Evolutionary conservation across 306 rosid species (phyloP).

Genomic region (Casuarina equisetifolia): DNA sequence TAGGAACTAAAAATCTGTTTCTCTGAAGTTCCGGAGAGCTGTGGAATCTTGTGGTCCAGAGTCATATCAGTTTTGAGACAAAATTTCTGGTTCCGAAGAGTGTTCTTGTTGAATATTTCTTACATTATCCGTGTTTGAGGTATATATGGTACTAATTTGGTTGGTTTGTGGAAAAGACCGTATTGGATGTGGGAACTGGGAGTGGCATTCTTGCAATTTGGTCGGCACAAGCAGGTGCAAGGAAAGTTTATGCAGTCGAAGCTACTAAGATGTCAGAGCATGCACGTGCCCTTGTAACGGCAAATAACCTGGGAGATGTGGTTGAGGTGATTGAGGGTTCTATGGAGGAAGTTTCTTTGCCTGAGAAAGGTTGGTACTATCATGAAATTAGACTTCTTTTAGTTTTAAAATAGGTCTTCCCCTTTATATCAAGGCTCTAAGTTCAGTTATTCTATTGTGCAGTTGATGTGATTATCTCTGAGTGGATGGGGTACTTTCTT

Average conservation of each 20-base stretch:
- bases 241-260: constrained; percentile 97
- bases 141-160: constrained; percentile 24
- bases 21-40: neutral
- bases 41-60: neutral
- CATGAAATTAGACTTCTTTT: constrained; percentile 6
- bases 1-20: neutral
- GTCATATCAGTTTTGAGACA: neutral
- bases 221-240: constrained; percentile 98
- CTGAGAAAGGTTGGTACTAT: constrained; percentile 79
- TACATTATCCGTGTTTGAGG: constrained; percentile 8
- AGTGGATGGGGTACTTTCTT: constrained; percentile 99
- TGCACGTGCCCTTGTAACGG: constrained; percentile 72
- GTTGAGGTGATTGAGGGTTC: constrained; percentile 94
- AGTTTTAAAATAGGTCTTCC: neutral
- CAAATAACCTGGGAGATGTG: constrained; percentile 63
- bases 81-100: neutral
- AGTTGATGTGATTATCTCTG: constrained; percentile 97
- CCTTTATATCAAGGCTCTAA: neutral
- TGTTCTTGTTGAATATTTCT: neutral
- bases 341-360: constrained; percentile 77
- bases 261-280: constrained; percentile 97
- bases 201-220: constrained; percentile 99
- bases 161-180: constrained; percentile 58
- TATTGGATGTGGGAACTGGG: constrained; percentile 98
- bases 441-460: constrained; percentile 31